Evolutionary conservation across 176 grass and related monocot genomes (phyloP).

Genomic region (Thinopyrum elongatum): DNA sequence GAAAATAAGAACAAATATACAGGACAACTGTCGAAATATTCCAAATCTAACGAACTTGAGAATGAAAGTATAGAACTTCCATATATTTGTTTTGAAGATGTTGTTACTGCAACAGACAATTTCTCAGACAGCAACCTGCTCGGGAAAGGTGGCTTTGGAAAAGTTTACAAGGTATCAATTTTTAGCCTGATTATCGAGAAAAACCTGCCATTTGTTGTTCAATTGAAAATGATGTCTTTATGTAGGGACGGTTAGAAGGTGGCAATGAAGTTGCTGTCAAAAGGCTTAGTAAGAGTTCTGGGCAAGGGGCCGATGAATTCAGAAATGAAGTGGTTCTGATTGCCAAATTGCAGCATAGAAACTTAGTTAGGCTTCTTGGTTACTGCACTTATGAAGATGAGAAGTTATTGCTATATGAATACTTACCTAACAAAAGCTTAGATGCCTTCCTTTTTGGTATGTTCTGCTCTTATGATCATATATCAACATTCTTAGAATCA

Average conservation of each 20-base stretch:
- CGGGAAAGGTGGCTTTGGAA: conserved; percentile 56
- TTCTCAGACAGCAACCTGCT: conserved; percentile 46
- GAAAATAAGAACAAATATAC: background rate
- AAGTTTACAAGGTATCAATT: conserved; percentile 49
- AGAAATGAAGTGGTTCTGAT: conserved; percentile 68
- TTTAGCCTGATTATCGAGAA: background rate
- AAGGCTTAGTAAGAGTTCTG: conserved; percentile 19
- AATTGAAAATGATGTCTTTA: background rate
- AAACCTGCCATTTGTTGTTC: background rate
- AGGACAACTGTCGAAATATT: background rate
- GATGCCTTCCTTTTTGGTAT: conserved; percentile 39
- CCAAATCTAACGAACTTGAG: background rate
- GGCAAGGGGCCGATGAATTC: conserved; percentile 40
- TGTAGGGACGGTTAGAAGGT: conserved; percentile 39
- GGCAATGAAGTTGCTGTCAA: conserved; percentile 54
- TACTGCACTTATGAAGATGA: conserved; percentile 18
- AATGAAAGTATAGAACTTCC: conserved; percentile 12
- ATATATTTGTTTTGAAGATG: conserved; percentile 31
- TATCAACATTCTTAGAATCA: background rate
- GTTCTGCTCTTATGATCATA: background rate
- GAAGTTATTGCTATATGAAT: conserved; percentile 2
- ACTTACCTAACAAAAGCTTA: conserved; percentile 16
- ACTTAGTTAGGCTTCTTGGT: conserved; percentile 17
- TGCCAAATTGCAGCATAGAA: conserved; percentile 55
- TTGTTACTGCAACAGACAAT: conserved; percentile 41